These are phyloP conservation scores for Babesia bigemina DNA, from an alignment of 169 alveolate genomes.

Conservation along the genomic window DNA sequence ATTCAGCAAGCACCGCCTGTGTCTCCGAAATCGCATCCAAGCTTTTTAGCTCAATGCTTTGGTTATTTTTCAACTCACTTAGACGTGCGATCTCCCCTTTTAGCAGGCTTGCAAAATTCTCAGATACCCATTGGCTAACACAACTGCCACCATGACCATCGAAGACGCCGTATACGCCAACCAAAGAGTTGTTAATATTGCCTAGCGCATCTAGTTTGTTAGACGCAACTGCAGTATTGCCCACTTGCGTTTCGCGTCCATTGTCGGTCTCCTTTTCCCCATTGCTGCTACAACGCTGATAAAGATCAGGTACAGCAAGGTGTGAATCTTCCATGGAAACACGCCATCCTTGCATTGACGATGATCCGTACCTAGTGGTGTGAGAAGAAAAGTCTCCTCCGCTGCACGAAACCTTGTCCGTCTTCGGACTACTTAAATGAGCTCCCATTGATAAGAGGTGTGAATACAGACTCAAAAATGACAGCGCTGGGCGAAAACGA, in stretches of 20 bases:
- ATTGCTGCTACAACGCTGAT: background rate
- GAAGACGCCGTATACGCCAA: conserved; percentile 92
- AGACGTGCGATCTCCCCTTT: conserved; percentile 37
- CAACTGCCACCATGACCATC: conserved; percentile 99
- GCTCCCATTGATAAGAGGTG: conserved; percentile 84
- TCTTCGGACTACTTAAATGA: conserved; percentile 87
- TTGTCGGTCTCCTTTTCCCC: conserved; percentile 26
- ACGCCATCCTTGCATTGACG: conserved; percentile 96
- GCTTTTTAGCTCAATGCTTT: conserved; percentile 1
- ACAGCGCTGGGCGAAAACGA: conserved; percentile 7
- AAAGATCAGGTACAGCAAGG: conserved; percentile 72
- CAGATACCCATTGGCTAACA: conserved; percentile 91
- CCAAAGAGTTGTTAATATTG: conserved; percentile 13
- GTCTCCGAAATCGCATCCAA: conserved; percentile 22
- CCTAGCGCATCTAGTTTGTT: background rate
- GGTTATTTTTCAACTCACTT: background rate
- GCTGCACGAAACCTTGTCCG: conserved; percentile 78
- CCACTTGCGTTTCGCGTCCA: background rate
- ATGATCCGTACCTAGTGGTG: conserved; percentile 83
- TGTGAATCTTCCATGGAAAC: conserved; percentile 95
- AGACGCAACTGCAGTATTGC: background rate
- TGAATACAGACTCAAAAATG: conserved; percentile 31
- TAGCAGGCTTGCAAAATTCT: conserved; percentile 79
- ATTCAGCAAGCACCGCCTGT: conserved; percentile 57
- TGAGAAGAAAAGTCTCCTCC: conserved; percentile 83